Base-by-base conservation (phyloP, 805 yeast genomes). In the Candida boidinii region DNA sequence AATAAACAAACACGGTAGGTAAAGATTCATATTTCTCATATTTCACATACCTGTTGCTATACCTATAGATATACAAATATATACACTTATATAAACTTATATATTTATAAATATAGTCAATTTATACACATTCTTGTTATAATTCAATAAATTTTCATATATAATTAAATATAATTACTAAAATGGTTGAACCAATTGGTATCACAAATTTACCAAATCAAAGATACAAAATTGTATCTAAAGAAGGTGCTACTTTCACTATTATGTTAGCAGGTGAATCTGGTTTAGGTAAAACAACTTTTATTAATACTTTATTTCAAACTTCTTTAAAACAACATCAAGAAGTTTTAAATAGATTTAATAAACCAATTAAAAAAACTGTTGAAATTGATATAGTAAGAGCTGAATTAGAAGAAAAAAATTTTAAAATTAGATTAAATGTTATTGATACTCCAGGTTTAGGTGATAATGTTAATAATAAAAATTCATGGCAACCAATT, bases 361-460 rank as follows among this genome's bases (percentile, higher is more conserved):
- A 68, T 49, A 70, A 71, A 48, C 78, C 77, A 33, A 62, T 73
- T 39, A 76, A 68, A 46, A 70, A 76, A 46, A 83, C 94, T 2
- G 84, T 82, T 18, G 88, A 79, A 43, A 77, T 85, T 41, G 88
- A 81, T 43, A 74, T 86, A 35, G 71, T 73, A 30, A 72, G 90
- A 47, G 90, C 92, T n/a, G 70, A 73, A 37, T 68, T 84, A 44
- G 92, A 79, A 53, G 96, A 88, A 53, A 79, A 83, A 57, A 84
- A 81, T 53, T 83, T 88, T 59, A 70, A 68, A 43, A 70, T 84
- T 45, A 70, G 80, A 41, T 71, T 88, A 42, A 86, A 86, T 45
- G 69, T 88, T 36, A 76, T 88, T 47, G 96, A 87, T 58, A 85
- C 96, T 2, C 95, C 95, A 7, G 96, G 96, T 2, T 85, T 86